Percentiles rank a stretch among this genome's conserved stretches.
Conservation (phyloP, 2,329 filamentous ascomycete species). For the Ascochyta rabiei region DNA sequence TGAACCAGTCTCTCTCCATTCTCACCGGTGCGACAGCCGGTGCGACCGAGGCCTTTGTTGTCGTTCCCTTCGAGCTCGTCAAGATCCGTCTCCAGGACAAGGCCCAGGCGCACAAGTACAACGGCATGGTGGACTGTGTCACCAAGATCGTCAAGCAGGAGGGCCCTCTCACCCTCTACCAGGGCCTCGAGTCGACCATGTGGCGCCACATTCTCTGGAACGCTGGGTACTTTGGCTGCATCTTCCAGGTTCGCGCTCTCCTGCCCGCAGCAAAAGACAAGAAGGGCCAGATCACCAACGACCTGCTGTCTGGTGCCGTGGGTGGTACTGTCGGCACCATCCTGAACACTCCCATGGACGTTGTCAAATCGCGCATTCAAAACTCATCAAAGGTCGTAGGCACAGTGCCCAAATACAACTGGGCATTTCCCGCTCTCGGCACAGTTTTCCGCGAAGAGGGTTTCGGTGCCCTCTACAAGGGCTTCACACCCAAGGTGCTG, state of each 20-base stretch:
- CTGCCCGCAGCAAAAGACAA: conserved; percentile 83
- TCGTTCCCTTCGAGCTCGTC: conserved; percentile 97
- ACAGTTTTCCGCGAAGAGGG: conserved; percentile 94
- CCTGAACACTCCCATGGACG: conserved; percentile 94
- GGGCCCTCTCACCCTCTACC: conserved; percentile 88
- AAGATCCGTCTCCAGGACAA: conserved; percentile 98
- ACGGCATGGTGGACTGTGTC: conserved; percentile 79
- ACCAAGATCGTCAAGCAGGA: conserved; percentile 82
- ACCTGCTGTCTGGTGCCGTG: conserved; percentile 82
- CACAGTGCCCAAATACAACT: conserved; percentile 92
- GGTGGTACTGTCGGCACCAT: conserved; percentile 92
- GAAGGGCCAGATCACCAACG: conserved; percentile 80
- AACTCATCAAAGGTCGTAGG: conserved; percentile 88
- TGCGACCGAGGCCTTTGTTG: conserved; percentile 94
- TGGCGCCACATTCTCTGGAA: conserved; percentile 98
- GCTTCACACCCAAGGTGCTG: conserved; percentile 94
- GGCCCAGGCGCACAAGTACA: conserved; percentile 88
- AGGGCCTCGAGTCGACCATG: conserved; percentile 93
- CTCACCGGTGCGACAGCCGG: conserved; percentile 94
- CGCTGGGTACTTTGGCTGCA: conserved; percentile 95
- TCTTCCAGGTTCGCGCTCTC: conserved; percentile 91
- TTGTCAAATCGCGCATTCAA: conserved; percentile 97
- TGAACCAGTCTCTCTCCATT: conserved; percentile 89
- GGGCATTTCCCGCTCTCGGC: conserved; percentile 87
- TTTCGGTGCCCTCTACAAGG: conserved; percentile 92